A percentile compares a stretch with the other conserved stretches of the same genome.
Evolutionary conservation across 116 monocot genomes (phyloP).

Genomic region (Iris pallida): DNA sequence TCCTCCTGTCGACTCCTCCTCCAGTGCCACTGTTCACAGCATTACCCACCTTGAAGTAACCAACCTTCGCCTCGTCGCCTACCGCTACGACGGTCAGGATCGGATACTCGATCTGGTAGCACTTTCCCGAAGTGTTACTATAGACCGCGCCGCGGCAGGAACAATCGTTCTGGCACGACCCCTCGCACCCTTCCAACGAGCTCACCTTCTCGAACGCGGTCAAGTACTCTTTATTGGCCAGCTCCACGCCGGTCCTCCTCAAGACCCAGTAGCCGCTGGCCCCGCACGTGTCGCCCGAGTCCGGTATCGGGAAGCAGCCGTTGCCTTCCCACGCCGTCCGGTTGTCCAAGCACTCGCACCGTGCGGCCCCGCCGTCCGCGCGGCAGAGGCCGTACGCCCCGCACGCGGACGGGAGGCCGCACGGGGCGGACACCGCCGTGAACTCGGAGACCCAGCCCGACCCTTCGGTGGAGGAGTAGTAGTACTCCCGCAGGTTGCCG

Average conservation of each 20-base stretch:
- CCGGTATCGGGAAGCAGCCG: constrained; percentile 24
- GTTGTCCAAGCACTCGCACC: constrained; percentile 47
- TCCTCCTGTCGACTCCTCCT: not conserved
- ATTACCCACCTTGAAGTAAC: constrained; percentile 72
- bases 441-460: constrained; percentile 59
- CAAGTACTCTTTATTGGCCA: constrained; percentile 64
- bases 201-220: constrained; percentile 26
- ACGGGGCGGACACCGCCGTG: constrained; percentile 37
- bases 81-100: constrained; percentile 47
- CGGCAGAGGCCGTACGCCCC: constrained; percentile 74
- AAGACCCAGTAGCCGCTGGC: constrained; percentile 33
- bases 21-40: not conserved
- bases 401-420: constrained; percentile 61
- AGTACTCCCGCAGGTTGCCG: constrained; percentile 52
- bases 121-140: constrained; percentile 48
- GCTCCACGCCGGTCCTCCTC: constrained; percentile 63
- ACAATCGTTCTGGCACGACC: constrained; percentile 55
- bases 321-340: not conserved
- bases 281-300: constrained; percentile 40
- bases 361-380: constrained; percentile 1
- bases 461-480: constrained; percentile 74
- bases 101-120: constrained; percentile 68
- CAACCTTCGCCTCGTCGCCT: constrained; percentile 38
- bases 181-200: constrained; percentile 63
- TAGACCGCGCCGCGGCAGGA: constrained; percentile 87